phyloP scores from a whole-genome alignment of 768 basidiomycete genomes.

The Podaxis pistillaris region DNA sequence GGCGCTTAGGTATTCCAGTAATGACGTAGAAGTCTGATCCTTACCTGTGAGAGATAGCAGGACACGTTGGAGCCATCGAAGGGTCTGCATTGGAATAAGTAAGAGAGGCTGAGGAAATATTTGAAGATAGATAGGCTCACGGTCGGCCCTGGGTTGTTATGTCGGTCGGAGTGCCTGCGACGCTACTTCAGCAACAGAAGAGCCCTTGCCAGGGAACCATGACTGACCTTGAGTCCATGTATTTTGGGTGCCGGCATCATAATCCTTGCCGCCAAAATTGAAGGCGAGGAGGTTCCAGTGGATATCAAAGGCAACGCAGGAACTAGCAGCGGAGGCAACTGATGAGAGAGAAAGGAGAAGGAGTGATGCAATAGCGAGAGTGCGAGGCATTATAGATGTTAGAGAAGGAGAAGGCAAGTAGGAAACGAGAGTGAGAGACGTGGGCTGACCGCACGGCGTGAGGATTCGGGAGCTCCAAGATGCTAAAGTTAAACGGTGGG shows the following conservation, averaged over 20 bases:
- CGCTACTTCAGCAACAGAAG: neutral
- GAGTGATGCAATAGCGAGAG: slow-evolving; percentile 20
- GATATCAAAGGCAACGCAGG: slow-evolving; percentile 79
- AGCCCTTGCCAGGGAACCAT: slow-evolving; percentile 11
- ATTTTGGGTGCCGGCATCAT: slow-evolving; percentile 69
- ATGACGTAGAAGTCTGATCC: slow-evolving; percentile 8
- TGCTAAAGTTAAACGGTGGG: neutral
- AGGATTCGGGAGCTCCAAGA: neutral
- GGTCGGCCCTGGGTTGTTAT: slow-evolving; percentile 77
- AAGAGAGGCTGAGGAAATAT: neutral
- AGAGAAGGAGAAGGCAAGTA: neutral
- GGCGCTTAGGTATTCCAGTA: neutral
- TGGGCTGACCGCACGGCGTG: slow-evolving; percentile 6
- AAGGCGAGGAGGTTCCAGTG: slow-evolving; percentile 86
- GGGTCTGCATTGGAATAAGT: slow-evolving; percentile 38
- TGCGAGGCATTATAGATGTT: slow-evolving; percentile 18
- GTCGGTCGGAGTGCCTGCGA: slow-evolving; percentile 53
- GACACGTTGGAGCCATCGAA: slow-evolving; percentile 63
- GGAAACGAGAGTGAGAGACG: slow-evolving; percentile 4
- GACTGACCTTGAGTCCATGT: slow-evolving; percentile 61
- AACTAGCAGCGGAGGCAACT: slow-evolving; percentile 21
- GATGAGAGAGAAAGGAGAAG: slow-evolving; percentile 17
- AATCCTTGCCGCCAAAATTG: slow-evolving; percentile 82
- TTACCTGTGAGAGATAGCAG: slow-evolving; percentile 72
- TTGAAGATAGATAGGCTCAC: slow-evolving; percentile 41